Percentiles rank a stretch among this genome's conserved stretches.
Evolutionary conservation across 2,329 filamentous ascomycete species (phyloP).

Genomic region (Aspergillus sp.): DNA sequence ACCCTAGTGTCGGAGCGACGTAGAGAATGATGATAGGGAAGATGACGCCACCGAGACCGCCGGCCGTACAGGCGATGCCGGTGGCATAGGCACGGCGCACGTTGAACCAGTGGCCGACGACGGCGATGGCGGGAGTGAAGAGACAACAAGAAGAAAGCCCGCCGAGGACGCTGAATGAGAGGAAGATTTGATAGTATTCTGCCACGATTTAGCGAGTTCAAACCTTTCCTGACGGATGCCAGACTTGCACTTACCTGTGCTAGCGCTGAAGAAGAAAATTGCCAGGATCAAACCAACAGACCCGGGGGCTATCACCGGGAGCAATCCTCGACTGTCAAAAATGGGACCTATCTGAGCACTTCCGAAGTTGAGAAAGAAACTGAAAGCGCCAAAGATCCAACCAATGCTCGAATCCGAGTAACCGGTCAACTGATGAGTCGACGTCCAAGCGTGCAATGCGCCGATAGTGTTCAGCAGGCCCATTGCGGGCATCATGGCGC

Average conservation of each 20-base stretch:
- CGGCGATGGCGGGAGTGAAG: slow-evolving; percentile 21
- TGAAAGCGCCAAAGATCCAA: slow-evolving; percentile 1
- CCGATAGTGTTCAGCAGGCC: not conserved
- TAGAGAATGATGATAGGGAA: slow-evolving; percentile 1
- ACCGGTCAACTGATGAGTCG: not conserved
- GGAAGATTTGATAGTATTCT: not conserved
- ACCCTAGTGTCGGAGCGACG: slow-evolving; percentile 13
- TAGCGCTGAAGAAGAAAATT: not conserved
- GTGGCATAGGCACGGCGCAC: not conserved
- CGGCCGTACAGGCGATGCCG: not conserved
- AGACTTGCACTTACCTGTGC: not conserved
- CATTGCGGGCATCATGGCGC: slow-evolving; percentile 24
- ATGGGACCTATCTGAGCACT: not conserved
- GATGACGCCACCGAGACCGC: not conserved
- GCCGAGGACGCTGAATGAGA: slow-evolving; percentile 1
- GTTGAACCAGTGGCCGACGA: slow-evolving; percentile 1
- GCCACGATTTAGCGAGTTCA: not conserved
- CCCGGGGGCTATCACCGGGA: slow-evolving; percentile 30
- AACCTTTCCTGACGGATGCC: not conserved
- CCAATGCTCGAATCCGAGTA: not conserved
- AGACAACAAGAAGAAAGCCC: slow-evolving; percentile 16
- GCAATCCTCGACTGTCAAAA: not conserved
- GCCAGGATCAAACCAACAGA: not conserved
- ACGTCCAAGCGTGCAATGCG: not conserved
- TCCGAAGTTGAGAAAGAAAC: slow-evolving; percentile 1